Evolutionary conservation across 2,329 filamentous ascomycete species (phyloP), one percentile per base, ranked within the genome.

Genomic region (Aspergillus luchuensis): DNA sequence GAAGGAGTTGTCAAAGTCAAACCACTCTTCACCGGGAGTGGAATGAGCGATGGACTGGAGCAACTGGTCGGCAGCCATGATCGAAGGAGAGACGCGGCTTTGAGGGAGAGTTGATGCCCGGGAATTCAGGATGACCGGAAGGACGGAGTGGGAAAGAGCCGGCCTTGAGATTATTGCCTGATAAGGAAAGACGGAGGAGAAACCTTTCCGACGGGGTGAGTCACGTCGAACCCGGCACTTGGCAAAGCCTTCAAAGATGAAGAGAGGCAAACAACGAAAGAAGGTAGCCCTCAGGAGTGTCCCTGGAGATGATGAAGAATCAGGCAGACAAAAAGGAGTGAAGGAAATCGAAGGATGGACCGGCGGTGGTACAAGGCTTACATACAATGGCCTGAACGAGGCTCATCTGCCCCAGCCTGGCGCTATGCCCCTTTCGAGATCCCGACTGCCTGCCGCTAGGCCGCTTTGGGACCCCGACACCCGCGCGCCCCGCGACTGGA

Each of bases 1-100:
- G 57, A 76, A 70, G 57, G 72, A 72, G 62, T 71, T 68, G 53
- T 74, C 72, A 56, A 76, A 74, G 62, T 75, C 72, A 38, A 73
- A 62, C 66, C 68, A 72, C 51, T 75, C 73, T 41, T 73, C 65
- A 36, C 65, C 57, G 39, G 58, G 65, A 36, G 45, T 59, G 5
- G 64, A 58, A 28, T 58, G 63, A 41, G 69, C 69, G 55, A 67
- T 65, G 28, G 64, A 62, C 39, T 59, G 67, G 53, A 73, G 67
- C 57, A 68, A 67, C 57, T 69, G 67, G 41, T 74, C 67, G 17
- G 66, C 57, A 52, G 71, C 67, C 72, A 74, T 74, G 41, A 59
- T 56, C 39, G 36, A 58, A 53, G 48, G 48, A 45, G 33, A 15
- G 51, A 49, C 19, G 17, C 43, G 39, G 19, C 45, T 30, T 56